A percentile compares a stretch with the other conserved stretches of the same genome.
These are phyloP conservation scores for Scedosporium dehoogii DNA, from an alignment of 2,329 filamentous ascomycete genomes.

Conservation along the genomic window DNA sequence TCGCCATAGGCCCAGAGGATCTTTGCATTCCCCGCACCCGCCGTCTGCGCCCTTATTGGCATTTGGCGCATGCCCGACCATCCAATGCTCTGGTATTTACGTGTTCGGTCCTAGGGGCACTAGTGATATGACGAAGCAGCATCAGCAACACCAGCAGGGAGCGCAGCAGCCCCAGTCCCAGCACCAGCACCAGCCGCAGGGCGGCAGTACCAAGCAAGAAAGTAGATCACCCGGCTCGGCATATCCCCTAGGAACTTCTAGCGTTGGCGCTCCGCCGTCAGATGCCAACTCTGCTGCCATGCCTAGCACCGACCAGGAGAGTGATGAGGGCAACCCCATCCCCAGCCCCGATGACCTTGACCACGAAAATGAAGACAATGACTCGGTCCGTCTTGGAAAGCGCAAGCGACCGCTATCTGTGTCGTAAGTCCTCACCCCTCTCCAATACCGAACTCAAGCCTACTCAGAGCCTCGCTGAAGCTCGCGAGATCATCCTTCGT, in stretches of 20 bases:
- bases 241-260: neutral
- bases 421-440: conserved; percentile 35
- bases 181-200: neutral
- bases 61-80: neutral
- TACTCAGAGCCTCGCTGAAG: neutral
- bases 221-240: neutral
- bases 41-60: neutral
- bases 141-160: conserved; percentile 3
- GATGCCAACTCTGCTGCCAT: neutral
- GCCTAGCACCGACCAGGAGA: conserved; percentile 26
- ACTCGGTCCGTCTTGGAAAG: conserved; percentile 37
- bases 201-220: neutral
- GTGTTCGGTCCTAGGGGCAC: neutral
- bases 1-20: neutral
- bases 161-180: conserved; percentile 8
- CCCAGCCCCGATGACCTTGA: conserved; percentile 34
- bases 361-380: conserved; percentile 33
- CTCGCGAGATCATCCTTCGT: neutral
- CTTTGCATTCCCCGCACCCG: conserved; percentile 1
- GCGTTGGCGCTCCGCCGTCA: neutral
- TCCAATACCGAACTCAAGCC: neutral
- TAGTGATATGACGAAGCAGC: conserved; percentile 1
- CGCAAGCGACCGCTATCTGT: conserved; percentile 52
- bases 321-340: conserved; percentile 32
- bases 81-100: neutral